Conservation (phyloP, 768 basidiomycete genomes). For the Lactarius pseudohatsudake region DNA sequence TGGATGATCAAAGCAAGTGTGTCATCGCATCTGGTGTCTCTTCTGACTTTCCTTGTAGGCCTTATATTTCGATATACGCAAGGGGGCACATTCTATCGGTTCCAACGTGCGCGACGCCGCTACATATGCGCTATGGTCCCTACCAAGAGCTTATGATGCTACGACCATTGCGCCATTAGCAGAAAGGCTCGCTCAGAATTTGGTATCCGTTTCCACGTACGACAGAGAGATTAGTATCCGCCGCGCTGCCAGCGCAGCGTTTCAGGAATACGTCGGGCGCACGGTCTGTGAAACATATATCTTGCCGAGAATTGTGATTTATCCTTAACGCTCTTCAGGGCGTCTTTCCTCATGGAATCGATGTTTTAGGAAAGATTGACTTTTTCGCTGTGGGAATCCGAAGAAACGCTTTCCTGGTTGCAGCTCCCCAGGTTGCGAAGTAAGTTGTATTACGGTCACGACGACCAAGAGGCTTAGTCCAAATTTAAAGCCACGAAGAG, state of each 20-base stretch:
- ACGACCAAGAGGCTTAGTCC: slow-evolving; percentile 3
- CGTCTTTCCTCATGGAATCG: slow-evolving; percentile 91
- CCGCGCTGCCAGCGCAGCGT: slow-evolving; percentile 94
- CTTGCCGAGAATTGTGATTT: slow-evolving; percentile 9
- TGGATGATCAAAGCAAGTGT: slow-evolving; percentile 76
- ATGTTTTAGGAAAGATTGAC: slow-evolving; percentile 87
- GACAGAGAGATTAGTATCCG: slow-evolving; percentile 96
- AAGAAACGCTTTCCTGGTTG: slow-evolving; percentile 78
- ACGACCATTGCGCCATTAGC: slow-evolving; percentile 61
- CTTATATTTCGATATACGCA: slow-evolving; percentile 86
- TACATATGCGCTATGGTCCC: slow-evolving; percentile 91
- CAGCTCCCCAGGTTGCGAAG: slow-evolving; percentile 86
- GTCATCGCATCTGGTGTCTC: slow-evolving; percentile 10
- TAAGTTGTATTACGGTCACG: slow-evolving; percentile 43
- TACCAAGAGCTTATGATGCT: slow-evolving; percentile 75
- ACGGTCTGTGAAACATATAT: slow-evolving; percentile 54
- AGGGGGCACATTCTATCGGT: slow-evolving; percentile 91
- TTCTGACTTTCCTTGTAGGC: slow-evolving; percentile 51
- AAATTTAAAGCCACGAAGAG: slow-evolving; percentile 62
- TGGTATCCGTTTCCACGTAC: slow-evolving; percentile 80
- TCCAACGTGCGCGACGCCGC: slow-evolving; percentile 94
- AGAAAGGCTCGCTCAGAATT: slow-evolving; percentile 58
- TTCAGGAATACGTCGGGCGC: slow-evolving; percentile 95
- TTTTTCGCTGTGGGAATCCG: slow-evolving; percentile 91
- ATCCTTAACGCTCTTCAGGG: slow-evolving; percentile 49